These are phyloP conservation scores for Phytopythium boreale DNA, from an alignment of 352 stramenopile genomes.

Conservation along the genomic window DNA sequence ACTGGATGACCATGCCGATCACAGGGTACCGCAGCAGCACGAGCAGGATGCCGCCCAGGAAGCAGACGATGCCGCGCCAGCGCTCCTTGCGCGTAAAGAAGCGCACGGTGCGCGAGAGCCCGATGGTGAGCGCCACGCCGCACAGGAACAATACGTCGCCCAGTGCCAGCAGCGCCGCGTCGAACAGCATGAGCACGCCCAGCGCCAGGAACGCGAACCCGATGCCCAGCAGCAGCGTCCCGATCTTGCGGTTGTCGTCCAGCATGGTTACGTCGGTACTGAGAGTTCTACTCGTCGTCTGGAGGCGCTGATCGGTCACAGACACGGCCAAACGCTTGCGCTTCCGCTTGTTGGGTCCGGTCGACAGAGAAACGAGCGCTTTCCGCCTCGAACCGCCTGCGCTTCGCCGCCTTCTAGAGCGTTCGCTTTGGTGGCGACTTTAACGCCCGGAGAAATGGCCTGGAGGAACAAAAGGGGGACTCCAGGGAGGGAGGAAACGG, in stretches of 20 bases:
- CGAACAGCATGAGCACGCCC: slow-evolving; percentile 94
- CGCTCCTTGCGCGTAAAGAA: slow-evolving; percentile 95
- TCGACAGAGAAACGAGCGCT: not conserved
- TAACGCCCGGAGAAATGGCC: too few relatives aligned
- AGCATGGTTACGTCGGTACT: slow-evolving; percentile 34
- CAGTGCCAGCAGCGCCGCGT: slow-evolving; percentile 91
- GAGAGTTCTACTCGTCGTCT: not conserved
- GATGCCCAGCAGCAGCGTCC: slow-evolving; percentile 90
- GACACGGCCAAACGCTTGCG: not conserved
- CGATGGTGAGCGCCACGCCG: slow-evolving; percentile 94
- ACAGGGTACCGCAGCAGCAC: slow-evolving; percentile 92
- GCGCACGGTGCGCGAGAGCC: slow-evolving; percentile 87
- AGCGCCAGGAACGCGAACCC: slow-evolving; percentile 93
- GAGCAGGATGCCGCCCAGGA: slow-evolving; percentile 91
- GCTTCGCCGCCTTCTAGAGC: not conserved
- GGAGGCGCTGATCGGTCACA: not conserved
- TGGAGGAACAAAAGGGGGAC: not conserved
- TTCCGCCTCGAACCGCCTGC: not conserved
- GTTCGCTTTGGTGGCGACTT: not conserved
- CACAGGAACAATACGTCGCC: slow-evolving; percentile 94
- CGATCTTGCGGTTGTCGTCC: slow-evolving; percentile 96
- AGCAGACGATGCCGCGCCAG: slow-evolving; percentile 92
- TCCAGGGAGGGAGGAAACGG: slow-evolving; percentile 9
- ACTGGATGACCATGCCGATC: slow-evolving; percentile 92
- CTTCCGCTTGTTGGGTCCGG: not conserved